These are phyloP conservation scores for Fusarium incarnatum DNA, from an alignment of 2,329 filamentous ascomycete species.

Conservation along the genomic window DNA sequence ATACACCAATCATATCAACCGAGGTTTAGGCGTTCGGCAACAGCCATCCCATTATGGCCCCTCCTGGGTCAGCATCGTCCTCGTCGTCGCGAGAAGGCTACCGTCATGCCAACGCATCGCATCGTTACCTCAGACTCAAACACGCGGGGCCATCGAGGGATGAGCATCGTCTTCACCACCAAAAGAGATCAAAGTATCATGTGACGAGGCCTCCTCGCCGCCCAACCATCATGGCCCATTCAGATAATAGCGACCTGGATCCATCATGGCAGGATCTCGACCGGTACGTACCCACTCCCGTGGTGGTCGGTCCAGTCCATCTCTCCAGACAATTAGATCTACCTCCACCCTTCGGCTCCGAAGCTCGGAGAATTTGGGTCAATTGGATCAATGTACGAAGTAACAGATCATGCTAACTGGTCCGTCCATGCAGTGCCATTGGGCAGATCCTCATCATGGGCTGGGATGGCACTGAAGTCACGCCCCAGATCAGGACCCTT, in stretches of 20 bases:
- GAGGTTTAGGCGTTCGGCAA: slow-evolving; percentile 43
- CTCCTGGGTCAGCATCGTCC: slow-evolving; percentile 41
- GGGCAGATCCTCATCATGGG: slow-evolving; percentile 86
- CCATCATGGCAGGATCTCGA: slow-evolving; percentile 81
- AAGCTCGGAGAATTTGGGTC: slow-evolving; percentile 21
- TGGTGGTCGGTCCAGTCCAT: slow-evolving; percentile 7
- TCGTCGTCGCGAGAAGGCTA: slow-evolving; percentile 40
- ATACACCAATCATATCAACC: slow-evolving; percentile 22
- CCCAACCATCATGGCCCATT: slow-evolving; percentile 52
- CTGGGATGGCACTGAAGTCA: slow-evolving; percentile 86
- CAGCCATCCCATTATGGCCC: slow-evolving; percentile 42
- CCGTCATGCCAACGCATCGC: slow-evolving; percentile 42
- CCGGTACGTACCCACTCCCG: slow-evolving; percentile 66
- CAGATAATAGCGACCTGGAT: slow-evolving; percentile 57
- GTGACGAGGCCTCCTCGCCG: slow-evolving; percentile 44
- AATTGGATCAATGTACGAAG: neutral
- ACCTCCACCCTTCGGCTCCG: slow-evolving; percentile 39
- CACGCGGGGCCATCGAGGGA: slow-evolving; percentile 42
- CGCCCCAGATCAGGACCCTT: slow-evolving; percentile 81
- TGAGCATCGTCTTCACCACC: slow-evolving; percentile 24
- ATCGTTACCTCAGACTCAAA: slow-evolving; percentile 49
- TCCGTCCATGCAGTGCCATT: slow-evolving; percentile 67
- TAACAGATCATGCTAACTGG: slow-evolving; percentile 37
- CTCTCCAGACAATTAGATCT: slow-evolving; percentile 19
- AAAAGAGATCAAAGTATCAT: slow-evolving; percentile 42